Evolutionary conservation across 129 eudicot genomes (phyloP).

Genomic region (Flaveria bidentis): DNA sequence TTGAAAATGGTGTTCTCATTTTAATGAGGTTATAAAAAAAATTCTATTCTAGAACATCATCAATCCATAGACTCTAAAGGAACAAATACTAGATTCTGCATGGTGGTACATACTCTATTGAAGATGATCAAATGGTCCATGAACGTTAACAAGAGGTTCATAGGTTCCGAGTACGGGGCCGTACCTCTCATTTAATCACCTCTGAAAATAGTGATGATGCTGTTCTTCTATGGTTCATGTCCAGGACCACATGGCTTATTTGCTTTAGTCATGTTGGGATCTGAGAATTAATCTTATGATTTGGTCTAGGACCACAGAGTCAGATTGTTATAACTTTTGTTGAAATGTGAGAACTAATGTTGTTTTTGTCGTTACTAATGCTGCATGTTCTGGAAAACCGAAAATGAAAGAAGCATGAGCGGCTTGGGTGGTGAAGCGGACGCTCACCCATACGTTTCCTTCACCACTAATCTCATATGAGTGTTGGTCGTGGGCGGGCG

Average conservation of each 20-base stretch:
- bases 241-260: conserved; percentile 24
- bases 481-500: not conserved
- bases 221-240: not conserved
- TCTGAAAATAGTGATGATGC: conserved; percentile 2
- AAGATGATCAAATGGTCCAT: conserved; percentile 25
- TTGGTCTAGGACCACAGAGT: conserved; percentile 27
- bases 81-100: conserved; percentile 31
- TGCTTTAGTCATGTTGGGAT: not conserved
- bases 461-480: conserved; percentile 84
- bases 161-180: conserved; percentile 3
- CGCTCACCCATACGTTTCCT: conserved; percentile 79
- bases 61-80: conserved; percentile 16
- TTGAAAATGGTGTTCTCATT: not conserved
- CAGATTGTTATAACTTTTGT: not conserved
- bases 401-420: conserved; percentile 80
- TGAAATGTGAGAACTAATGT: conserved; percentile 23
- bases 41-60: conserved; percentile 16
- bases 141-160: not conserved
- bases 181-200: conserved; percentile 23
- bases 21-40: not conserved
- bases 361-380: conserved; percentile 31
- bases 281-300: not conserved
- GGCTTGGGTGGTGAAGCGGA: conserved; percentile 78
- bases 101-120: conserved; percentile 29
- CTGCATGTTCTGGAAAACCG: conserved; percentile 80